Conservation (phyloP, 148 eudicot species). For the Vaccinium myrtillus region DNA sequence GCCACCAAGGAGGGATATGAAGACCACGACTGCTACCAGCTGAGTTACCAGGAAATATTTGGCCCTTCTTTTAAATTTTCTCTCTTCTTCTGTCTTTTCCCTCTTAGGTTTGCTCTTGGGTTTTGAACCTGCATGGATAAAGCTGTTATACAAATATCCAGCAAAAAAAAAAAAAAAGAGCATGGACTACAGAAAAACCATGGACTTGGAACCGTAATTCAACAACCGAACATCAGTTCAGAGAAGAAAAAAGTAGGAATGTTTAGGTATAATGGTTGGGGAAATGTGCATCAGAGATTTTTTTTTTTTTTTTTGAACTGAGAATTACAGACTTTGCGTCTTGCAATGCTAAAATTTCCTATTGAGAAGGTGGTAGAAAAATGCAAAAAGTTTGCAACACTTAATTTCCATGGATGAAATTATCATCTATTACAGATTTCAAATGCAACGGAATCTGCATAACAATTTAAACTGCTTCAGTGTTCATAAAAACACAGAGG, state of each 20-base stretch:
- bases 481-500: background rate
- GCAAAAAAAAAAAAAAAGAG: background rate
- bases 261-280: background rate
- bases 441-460: background rate
- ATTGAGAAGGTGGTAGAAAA: background rate
- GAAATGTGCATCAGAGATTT: background rate
- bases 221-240: background rate
- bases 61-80: constrained; percentile 68
- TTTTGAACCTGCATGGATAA: constrained; percentile 52
- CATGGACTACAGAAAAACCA: background rate
- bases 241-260: constrained; percentile 1
- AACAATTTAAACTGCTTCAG: no score
- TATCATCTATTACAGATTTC: no score
- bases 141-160: background rate
- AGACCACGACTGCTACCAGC: constrained; percentile 60
- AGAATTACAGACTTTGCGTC: background rate
- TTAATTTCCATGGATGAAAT: background rate
- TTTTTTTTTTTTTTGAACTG: no score
- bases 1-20: constrained; percentile 66
- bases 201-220: background rate
- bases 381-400: no score
- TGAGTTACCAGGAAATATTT: constrained; percentile 82
- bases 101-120: constrained; percentile 71
- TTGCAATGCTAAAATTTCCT: background rate
- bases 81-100: constrained; percentile 82